Evolutionary conservation across 202 grass and related monocot genomes (phyloP).

Genomic region (Panicum hallii): DNA sequence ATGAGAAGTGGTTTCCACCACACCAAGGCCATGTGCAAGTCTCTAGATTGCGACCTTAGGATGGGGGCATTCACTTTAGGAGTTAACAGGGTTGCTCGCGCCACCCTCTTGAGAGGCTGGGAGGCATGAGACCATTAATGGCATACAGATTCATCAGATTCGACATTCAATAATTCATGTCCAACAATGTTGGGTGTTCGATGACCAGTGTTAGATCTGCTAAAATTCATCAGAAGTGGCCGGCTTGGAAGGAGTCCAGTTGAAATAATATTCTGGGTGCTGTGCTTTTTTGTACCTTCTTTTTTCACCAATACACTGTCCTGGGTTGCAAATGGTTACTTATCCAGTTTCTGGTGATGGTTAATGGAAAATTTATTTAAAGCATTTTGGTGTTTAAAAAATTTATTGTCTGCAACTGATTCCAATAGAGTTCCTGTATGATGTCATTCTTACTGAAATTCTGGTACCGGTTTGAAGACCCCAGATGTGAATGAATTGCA

Average conservation of each 20-base stretch:
- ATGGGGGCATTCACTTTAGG: conserved; percentile 96
- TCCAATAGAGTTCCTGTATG: background rate
- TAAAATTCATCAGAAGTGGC: conserved; percentile 35
- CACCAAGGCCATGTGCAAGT: conserved; percentile 76
- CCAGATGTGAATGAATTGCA: background rate
- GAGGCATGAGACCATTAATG: conserved; percentile 56
- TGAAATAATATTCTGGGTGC: conserved; percentile 41
- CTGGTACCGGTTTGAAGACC: background rate
- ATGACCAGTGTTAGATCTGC: conserved; percentile 28
- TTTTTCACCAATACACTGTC: conserved; percentile 5
- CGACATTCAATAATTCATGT: conserved; percentile 27
- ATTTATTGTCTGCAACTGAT: background rate
- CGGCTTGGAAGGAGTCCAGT: conserved; percentile 13
- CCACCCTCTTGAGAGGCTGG: conserved; percentile 94
- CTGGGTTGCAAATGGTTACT: background rate
- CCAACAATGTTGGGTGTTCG: conserved; percentile 35
- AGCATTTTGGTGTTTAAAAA: background rate
- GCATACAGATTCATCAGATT: background rate
- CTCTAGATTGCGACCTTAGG: conserved; percentile 70
- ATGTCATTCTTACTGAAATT: background rate
- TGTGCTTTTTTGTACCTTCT: conserved; percentile 10
- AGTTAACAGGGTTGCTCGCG: conserved; percentile 80
- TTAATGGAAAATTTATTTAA: background rate
- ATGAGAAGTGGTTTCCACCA: conserved; percentile 73
- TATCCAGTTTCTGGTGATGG: conserved; percentile 11